Evolutionary conservation across 2,329 filamentous ascomycete genomes (phyloP), one percentile per base, ranked within the genome.

Genomic region (Colletotrichum simmondsii): DNA sequence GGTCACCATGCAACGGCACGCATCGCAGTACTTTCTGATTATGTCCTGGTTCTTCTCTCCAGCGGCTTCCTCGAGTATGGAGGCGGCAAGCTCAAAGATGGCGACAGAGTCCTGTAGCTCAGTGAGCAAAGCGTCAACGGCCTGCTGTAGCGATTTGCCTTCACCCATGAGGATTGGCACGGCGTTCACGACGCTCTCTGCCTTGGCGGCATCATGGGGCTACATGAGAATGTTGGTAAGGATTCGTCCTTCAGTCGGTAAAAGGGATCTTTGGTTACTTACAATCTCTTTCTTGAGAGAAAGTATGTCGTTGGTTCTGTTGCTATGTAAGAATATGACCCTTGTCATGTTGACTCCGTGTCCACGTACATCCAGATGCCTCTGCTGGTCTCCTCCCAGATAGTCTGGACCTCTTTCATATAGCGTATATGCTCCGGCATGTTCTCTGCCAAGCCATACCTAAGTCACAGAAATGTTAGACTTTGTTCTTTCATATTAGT

Each of bases 281-380:
- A 75, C 74, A 7, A 82, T 66, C 63, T 82, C 80, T 73, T 82
- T 82, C 63, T 79, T 81, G 32, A 82, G 59, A 1, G 80, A 82
- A 8, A 82, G 61, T 4, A 78, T 42, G 26, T 81, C 80, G 42
- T 82, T 81, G n/a, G 78, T 22, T 10, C 74, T 75, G 11, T 12
- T 26, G 26, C 26, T 28, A n/a, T 56, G 22, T 37, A 4, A 11
- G 11, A 5, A 16, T 11, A 19, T 57, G 10, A 42, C 42, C 19
- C 7, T 37, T 26, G 22, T 24, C 6, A 16, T 68, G 8, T 4
- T 24, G 5, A 30, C 11, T 11, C n/a, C 2, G 14, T 5, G 6
- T 24, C 7, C 16, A 56, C 70, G 14, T 65, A 75, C n/a, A 81
- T 57, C 61, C 75, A 74, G 6, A 79, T 67, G 4, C 78, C 46